Evolutionary conservation across 1,284 basidiomycete species (phyloP), one percentile per base, ranked within the genome.

Genomic region (Rhizopogon parksii): DNA sequence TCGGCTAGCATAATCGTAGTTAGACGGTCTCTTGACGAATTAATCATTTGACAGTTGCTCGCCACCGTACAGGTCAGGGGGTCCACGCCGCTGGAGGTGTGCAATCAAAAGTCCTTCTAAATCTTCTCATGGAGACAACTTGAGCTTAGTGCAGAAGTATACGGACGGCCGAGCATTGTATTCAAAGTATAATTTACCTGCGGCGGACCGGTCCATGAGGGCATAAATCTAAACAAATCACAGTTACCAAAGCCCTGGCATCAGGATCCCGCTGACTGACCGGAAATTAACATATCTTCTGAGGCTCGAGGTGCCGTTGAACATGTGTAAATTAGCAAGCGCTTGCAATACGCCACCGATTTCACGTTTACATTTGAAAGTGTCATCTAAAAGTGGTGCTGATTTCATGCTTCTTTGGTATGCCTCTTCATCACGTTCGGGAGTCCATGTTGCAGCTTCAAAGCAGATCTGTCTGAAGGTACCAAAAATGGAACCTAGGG

Each of bases 61-160:
- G 30, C 42, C 30, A 43, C 15, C 2, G 17, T 32, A 43, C 30
- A 21, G 27, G 27, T 34, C 17, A 45, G 42, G n/a, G 42, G 17
- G 17, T 45, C 30, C 42, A 45, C 40, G 40, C 40, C 32, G 15
- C 15, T 19, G 17, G 30, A 45, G 12, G 27, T 45, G 42, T 21
- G 30, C 14, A 34, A 45, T 45, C 17, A 34, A 21, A 45, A 43
- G 32, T 34, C 30, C 12, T 45, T 45, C 14, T 45, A 45, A 30
- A 45, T 34, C 19, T 45, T 45, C 42, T 45, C 42, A 45, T 25
- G 42, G 42, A 14, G 17, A 32, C 25, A 21, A 34, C 17, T 45
- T 45, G 8, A 45, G 42, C 42, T 30, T 45, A 45, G 42, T 45
- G 42, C 42, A 34, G 42, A 45, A 45, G 42, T 45, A 34, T 34